Evolutionary conservation across 2,329 filamentous ascomycete genomes (phyloP).

Genomic region (Colletotrichum abscissum): DNA sequence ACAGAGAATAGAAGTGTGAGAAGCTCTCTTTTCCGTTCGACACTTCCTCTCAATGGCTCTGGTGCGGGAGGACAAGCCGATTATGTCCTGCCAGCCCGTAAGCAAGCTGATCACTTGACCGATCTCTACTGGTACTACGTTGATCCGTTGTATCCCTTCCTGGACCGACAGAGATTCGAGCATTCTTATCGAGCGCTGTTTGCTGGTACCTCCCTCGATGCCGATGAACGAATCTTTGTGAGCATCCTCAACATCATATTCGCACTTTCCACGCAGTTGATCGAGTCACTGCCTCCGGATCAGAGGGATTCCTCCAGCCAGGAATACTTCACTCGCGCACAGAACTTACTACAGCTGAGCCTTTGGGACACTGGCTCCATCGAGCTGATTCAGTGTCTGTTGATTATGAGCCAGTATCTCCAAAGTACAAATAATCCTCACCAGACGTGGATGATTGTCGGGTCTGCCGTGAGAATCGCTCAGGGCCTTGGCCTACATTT

Average conservation of each 20-base stretch:
- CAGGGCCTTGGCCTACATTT: conserved; percentile 59
- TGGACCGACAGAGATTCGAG: conserved; percentile 51
- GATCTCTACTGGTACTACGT: conserved; percentile 59
- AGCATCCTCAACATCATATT: conserved; percentile 59
- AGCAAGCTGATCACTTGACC: conserved; percentile 57
- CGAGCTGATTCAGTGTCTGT: conserved; percentile 57
- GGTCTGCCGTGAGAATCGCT: conserved; percentile 57
- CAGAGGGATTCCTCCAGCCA: conserved; percentile 53
- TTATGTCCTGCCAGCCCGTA: conserved; percentile 56
- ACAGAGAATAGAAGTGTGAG: not conserved
- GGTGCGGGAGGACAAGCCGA: conserved; percentile 32
- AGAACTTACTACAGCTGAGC: conserved; percentile 53
- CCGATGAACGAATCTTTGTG: conserved; percentile 55
- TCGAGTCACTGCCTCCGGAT: conserved; percentile 52
- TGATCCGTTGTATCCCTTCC: conserved; percentile 58
- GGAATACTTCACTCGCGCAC: conserved; percentile 54
- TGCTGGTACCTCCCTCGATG: conserved; percentile 47
- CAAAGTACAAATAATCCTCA: conserved; percentile 60
- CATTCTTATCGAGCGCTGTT: conserved; percentile 54
- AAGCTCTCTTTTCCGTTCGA: conserved; percentile 36
- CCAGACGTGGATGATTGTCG: conserved; percentile 61
- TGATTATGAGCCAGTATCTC: conserved; percentile 60
- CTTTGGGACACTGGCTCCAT: conserved; percentile 55
- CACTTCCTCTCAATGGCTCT: conserved; percentile 24
- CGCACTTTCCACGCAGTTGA: conserved; percentile 56